Base-by-base conservation (phyloP, 2,329 filamentous ascomycete species). In the Arthroderma uncinatum region DNA sequence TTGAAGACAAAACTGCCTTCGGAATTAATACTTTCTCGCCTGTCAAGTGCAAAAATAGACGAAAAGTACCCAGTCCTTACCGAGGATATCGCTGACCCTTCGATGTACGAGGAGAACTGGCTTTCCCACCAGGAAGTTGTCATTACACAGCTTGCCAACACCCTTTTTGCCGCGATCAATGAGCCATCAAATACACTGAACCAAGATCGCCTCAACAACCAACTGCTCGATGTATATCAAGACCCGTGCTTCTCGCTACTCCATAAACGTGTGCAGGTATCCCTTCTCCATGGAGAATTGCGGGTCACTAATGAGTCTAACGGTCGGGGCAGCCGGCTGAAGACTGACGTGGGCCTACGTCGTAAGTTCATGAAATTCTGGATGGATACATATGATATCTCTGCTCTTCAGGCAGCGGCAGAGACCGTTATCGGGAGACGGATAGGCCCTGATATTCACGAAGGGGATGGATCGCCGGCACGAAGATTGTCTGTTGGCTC, bases 61-160 rank as follows among this genome's bases (percentile, higher is more conserved):
- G 28, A 28, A 6, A 30, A 74, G 53, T 82, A 81, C 63, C 78
- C 79, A 1, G 67, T 82, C 2, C 68, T 84, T 2, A 63, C 67
- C 0, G 79, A 83, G 59, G 75, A 82, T 61, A 71, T 84, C 25
- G 69, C 72, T 1, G 76, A 78, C 52, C 75, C 81, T n/a, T 74
- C 78, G 55, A 72, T 85, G 61, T 84, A 84, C 65, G 81, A 84
- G 63, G 81, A 84, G 48, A 74, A 78, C 57, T 85, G 82, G 82
- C 76, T 85, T 37, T 74, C 72, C 10, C 78, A 84, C 59, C 82
- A 85, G 64, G 82, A 85, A 64, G 71, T 79, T 21, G 78, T 80
- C 37, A 77, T 85, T 47, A 80, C 80, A 0, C 81, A 84, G 64
- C 70, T 84, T 5, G 66, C 81, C 50, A 85, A 85, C 65, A 71